Base-by-base conservation (phyloP, 2,329 filamentous ascomycete genomes). In the Taxawa tesnikishii region DNA sequence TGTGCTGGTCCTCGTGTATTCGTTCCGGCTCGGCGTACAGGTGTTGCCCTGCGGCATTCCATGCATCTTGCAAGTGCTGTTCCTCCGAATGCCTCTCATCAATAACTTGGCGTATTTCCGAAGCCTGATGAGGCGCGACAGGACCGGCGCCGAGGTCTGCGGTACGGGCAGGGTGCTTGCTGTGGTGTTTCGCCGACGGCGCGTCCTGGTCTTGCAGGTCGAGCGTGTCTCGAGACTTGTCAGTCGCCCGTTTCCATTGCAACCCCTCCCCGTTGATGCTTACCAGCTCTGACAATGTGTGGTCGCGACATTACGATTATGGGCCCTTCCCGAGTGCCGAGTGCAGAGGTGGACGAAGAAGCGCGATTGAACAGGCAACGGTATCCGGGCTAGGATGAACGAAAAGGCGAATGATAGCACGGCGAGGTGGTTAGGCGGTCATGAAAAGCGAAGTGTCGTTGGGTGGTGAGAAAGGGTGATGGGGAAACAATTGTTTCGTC, bases 171-270 rank as follows among this genome's bases (percentile, higher is more conserved):
- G 62, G 63, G 49, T 73, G 70, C 44, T 65, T 66, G 11, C 70
- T 65, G 56, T 93, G 85, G 53, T 87, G 80, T 62, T 93, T 72
- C 24, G 88, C 83, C 28, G 87, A 90, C 19, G 85, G 84, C 37
- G 79, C 68, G 50, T 78, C 66, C 51, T 76, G 81, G 59, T 84
- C 75, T 69, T 96, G 90, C 32, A 96, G 75, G 62, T 96, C 90
- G 60, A 94, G 81, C 41, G 88, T 92, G 65, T 96, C 88, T 93
- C 59, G 37, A 26, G 16, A 9, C 11, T n/a, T n/a, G 8, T 25
- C 28, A 24, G 17, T 5, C n/a, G 11, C 10, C 13, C 16, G 11
- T 2, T 8, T 10, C 8, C 12, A 10, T 7, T 11, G 12, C 15
- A 7, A 9, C n/a, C 4, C 2, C 16, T 33, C 17, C 14, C 24